Conservation (phyloP, 78 protist genomes). For the Dictyostelium discoideum region DNA sequence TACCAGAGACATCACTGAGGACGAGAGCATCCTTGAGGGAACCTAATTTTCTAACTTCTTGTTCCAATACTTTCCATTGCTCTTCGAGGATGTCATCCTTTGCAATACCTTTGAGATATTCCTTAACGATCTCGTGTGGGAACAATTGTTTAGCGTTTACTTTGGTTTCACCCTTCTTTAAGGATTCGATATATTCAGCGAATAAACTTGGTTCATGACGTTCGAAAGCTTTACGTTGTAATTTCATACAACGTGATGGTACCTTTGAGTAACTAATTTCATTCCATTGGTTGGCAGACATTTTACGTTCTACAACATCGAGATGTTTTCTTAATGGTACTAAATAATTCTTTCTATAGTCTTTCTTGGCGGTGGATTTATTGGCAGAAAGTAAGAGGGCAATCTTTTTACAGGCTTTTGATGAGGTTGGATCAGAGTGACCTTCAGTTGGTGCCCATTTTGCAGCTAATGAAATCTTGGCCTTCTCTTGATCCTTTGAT, state of each 20-base stretch:
- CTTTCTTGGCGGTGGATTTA: conserved; percentile 17
- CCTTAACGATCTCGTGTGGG: conserved; percentile 59
- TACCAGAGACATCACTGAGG: conserved; percentile 69
- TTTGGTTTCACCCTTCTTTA: conserved; percentile 65
- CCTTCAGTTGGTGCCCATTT: conserved; percentile 80
- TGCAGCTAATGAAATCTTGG: conserved; percentile 40
- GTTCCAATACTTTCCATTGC: conserved; percentile 71
- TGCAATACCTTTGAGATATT: neutral
- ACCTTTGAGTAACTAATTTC: conserved; percentile 46
- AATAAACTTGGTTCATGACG: conserved; percentile 52
- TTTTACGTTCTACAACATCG: conserved; percentile 26
- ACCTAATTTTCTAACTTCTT: conserved; percentile 54
- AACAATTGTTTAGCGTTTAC: conserved; percentile 67
- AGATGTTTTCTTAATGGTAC: conserved; percentile 61
- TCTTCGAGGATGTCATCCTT: conserved; percentile 53
- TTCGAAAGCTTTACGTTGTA: conserved; percentile 31
- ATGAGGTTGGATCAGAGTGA: neutral
- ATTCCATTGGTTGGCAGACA: conserved; percentile 37
- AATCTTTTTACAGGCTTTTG: conserved; percentile 39
- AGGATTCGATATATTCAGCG: neutral
- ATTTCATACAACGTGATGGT: conserved; percentile 75
- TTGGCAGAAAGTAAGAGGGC: conserved; percentile 30
- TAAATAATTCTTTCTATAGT: conserved; percentile 63
- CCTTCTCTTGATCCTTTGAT: conserved; percentile 14
- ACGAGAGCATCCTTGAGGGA: conserved; percentile 17